Evolutionary conservation across 768 basidiomycete genomes (phyloP), one percentile per base, ranked within the genome.

Genomic region (Tylopilus plumbeoviolaceoides): DNA sequence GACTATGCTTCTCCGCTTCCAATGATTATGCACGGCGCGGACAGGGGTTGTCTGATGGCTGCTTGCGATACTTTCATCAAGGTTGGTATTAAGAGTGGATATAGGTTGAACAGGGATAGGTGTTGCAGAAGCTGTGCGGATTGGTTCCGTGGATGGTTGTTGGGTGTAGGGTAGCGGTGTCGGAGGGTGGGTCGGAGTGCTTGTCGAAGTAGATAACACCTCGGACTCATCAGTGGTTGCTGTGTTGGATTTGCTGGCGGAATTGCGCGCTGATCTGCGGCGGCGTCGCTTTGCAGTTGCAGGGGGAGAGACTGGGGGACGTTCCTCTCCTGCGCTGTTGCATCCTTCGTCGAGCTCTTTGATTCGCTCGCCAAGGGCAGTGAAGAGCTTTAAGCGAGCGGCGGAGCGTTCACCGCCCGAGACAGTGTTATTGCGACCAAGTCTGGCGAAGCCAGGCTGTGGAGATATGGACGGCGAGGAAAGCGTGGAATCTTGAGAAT

Each of bases 391-490:
- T 59, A 81, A 79, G 40, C 90, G 79, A 12, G 85, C 89, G 27
- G 82, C 87, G 28, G 78, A 77, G 31, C 90, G 83, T 62, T 91
- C 90, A 27, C 87, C 89, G 7, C 89, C 90, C 2, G 89, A 80
- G 14, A 91, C 83, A 17, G 91, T 93, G 62, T 91, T 91, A 60
- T 87, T 91, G 51, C 91, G 79, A 49, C 71, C 73, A 30, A 85
- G 70, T 63, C 69, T 57, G 56, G 76, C 75, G 33, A 67, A 64
- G 35, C 75, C 74, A 8, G 81, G 78, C 15, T 82, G 79, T 40
- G 69, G 67, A 4, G 82, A 82, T 11, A 68, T 59, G 3, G 73
- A 64, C 14, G 79, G 73, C 10, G 86, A 81, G 21, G 81, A 76
- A 43, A 80, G 72, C 2, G 70, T 61, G 12, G 72, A 73, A 53